Evolutionary conservation across 1,284 basidiomycete genomes (phyloP).

Genomic region (Rhodotorula mucilaginosa): DNA sequence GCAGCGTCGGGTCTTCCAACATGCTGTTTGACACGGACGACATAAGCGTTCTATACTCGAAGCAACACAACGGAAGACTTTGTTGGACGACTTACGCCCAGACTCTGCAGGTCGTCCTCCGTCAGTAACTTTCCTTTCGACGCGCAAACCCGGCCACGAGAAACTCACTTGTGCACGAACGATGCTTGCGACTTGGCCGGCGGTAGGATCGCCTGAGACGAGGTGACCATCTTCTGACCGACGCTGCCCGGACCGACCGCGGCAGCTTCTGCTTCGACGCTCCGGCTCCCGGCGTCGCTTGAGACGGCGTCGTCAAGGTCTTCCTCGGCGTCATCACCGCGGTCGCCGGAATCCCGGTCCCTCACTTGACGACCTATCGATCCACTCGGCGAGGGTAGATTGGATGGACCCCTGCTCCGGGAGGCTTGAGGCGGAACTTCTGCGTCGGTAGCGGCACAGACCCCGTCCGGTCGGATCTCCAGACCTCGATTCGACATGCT

Average conservation of each 20-base stretch:
- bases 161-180: background rate
- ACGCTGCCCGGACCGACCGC: background rate
- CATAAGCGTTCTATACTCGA: background rate
- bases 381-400: background rate
- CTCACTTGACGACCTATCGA: background rate
- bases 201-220: background rate
- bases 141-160: background rate
- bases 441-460: too few relatives aligned
- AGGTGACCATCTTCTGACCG: background rate
- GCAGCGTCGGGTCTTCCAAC: conserved; percentile 50
- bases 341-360: background rate
- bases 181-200: background rate
- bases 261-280: background rate
- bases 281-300: background rate
- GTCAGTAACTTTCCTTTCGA: background rate
- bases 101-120: background rate
- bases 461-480: too few relatives aligned
- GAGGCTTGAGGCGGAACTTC: too few relatives aligned
- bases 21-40: conserved; percentile 42
- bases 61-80: background rate
- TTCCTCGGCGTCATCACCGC: background rate
- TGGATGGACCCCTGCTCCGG: background rate
- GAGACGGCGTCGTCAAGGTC: background rate
- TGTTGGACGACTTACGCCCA: background rate
- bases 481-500: too few relatives aligned